Evolutionary conservation across 352 stramenopile genomes (phyloP).

Genomic region (Globisporangium cylindrosporum): DNA sequence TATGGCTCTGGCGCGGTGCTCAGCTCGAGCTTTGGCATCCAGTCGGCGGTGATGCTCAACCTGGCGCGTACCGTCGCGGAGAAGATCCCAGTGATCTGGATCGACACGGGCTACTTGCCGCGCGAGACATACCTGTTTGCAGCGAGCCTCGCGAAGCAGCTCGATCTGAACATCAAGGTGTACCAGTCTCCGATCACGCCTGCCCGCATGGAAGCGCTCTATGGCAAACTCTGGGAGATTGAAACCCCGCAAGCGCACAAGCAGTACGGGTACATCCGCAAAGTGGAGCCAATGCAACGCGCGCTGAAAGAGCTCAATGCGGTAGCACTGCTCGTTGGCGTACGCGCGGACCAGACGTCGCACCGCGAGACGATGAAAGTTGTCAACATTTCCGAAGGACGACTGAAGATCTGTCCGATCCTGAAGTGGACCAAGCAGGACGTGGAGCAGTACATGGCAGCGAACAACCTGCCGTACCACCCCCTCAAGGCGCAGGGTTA

Average conservation of each 20-base stretch:
- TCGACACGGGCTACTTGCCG: slow-evolving; percentile 85
- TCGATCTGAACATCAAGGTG: slow-evolving; percentile 71
- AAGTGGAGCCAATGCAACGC: slow-evolving; percentile 86
- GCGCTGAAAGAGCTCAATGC: slow-evolving; percentile 57
- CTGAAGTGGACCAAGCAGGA: slow-evolving; percentile 76
- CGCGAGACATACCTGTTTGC: slow-evolving; percentile 85
- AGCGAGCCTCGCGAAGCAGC: slow-evolving; percentile 49
- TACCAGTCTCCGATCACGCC: slow-evolving; percentile 76
- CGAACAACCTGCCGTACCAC: slow-evolving; percentile 70
- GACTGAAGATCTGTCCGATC: slow-evolving; percentile 86
- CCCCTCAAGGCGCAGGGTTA: slow-evolving; percentile 84
- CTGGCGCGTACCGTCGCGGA: slow-evolving; percentile 50
- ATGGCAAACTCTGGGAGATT: slow-evolving; percentile 80
- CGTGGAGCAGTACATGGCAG: slow-evolving; percentile 73
- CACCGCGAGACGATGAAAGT: slow-evolving; percentile 67
- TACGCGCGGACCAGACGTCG: slow-evolving; percentile 76
- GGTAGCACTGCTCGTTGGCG: slow-evolving; percentile 67
- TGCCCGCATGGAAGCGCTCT: slow-evolving; percentile 82
- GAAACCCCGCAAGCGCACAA: slow-evolving; percentile 68
- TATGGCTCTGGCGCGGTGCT: slow-evolving; percentile 67
- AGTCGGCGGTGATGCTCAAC: slow-evolving; percentile 83
- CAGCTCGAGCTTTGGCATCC: slow-evolving; percentile 87
- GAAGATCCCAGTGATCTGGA: slow-evolving; percentile 71
- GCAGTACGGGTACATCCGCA: slow-evolving; percentile 79
- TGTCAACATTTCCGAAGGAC: slow-evolving; percentile 78